phyloP scores from a whole-genome alignment of 140 eudicot genomes.

The Bidens hawaiensis region DNA sequence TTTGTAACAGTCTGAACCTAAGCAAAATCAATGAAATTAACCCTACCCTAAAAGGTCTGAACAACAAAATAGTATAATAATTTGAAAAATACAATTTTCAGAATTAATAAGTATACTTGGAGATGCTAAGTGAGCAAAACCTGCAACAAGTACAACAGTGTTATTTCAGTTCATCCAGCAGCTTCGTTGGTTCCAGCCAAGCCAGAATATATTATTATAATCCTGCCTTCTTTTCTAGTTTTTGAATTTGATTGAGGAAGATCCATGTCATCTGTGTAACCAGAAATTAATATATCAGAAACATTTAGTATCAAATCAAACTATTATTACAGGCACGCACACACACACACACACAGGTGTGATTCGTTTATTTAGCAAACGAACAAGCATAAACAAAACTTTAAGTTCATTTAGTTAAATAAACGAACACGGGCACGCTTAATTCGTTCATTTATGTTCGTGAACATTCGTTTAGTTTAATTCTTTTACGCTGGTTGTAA shows the following conservation, averaged over 20 bases:
- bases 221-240: slow-evolving; percentile 37
- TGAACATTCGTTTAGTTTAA: too few species aligned
- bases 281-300: slow-evolving; percentile 12
- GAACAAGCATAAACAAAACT: too few species aligned
- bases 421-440: too few species aligned
- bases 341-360: not conserved
- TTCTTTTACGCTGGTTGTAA: too few species aligned
- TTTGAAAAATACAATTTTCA: slow-evolving; percentile 16
- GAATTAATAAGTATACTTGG: slow-evolving; percentile 23
- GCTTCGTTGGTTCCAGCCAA: slow-evolving; percentile 8
- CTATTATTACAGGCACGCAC: not conserved
- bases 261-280: slow-evolving; percentile 47
- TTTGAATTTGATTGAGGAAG: slow-evolving; percentile 49
- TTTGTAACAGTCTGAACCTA: slow-evolving; percentile 20
- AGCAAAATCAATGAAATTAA: slow-evolving; percentile 14
- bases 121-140: slow-evolving; percentile 30
- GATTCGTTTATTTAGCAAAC: too few species aligned
- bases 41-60: slow-evolving; percentile 23
- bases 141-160: slow-evolving; percentile 32
- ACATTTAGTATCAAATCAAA: not conserved
- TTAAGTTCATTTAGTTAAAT: too few species aligned
- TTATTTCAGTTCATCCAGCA: slow-evolving; percentile 23
- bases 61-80: slow-evolving; percentile 12
- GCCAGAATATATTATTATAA: slow-evolving; percentile 14
- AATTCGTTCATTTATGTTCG: too few species aligned